Base-by-base conservation (phyloP, 2,329 filamentous ascomycete species). In the Fusarium subglutinans region DNA sequence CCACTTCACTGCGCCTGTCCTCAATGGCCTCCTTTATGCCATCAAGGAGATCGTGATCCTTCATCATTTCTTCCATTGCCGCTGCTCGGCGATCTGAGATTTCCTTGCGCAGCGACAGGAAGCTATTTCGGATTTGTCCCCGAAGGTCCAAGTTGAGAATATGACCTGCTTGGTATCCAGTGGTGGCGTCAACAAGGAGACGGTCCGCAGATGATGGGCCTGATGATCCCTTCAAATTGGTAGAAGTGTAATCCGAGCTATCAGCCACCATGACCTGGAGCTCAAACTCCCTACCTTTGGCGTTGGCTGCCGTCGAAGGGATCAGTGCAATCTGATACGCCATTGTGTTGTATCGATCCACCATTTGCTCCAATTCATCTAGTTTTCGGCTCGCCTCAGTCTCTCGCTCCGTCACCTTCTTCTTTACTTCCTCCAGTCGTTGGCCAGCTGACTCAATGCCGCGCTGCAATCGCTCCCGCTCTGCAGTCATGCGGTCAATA, bases 401-500 rank as follows among this genome's bases (percentile, higher is more conserved):
- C 83, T 99, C 97, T 78, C 94, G 96, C 76, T 98, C 95, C 24
- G 92, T 89, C 3, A 96, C 93, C 75, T 90, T 92, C 74, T 90
- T 92, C 85, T 97, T 97, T 14, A 92, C 89, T 72, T 98, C 96
- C 65, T 98, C 95, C 0, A 98, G 87, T 59, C 94, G 89, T 62
- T 90, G 87, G 11, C 90, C 88, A 0, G 94, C 93, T 5, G 91
- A 89, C 77, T 98, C 94, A 50, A 98, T 92, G 47, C 92, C 93
- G 78, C 93, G 95, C 74, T 97, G 94, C n/a, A 99, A 88, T 53
- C 96, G 91, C 79, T 99, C 96, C 60, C 95, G 92, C 82, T 99
- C 96, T 41, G 94, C 92, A 77, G 95, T 98, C 96, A 99, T 98
- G 82, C 96, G 94, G 87, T 99, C 96, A 80, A 99, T 98, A 88